These are phyloP conservation scores for Glycine latifolia DNA, from an alignment of 306 rosid species.

Conservation along the genomic window DNA sequence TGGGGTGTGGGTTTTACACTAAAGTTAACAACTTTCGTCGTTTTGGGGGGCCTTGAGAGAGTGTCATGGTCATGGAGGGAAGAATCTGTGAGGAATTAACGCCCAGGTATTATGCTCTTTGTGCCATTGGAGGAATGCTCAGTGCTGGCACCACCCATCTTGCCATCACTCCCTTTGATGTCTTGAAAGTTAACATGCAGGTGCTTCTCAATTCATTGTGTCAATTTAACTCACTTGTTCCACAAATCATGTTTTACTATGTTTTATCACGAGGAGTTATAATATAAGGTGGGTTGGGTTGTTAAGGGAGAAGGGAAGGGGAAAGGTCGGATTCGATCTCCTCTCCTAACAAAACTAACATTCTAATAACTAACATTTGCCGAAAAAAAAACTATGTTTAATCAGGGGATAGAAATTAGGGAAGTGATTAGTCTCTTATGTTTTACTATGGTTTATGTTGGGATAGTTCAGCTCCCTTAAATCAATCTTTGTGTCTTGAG, in stretches of 20 bases:
- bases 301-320: too few relatives aligned
- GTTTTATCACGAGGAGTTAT: too few relatives aligned
- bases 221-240: background rate
- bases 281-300: too few relatives aligned
- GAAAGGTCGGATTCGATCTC: background rate
- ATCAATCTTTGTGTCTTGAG: too few relatives aligned
- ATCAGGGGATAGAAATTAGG: background rate
- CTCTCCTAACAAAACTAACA: background rate
- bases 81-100: constrained; percentile 49
- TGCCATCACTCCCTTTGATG: constrained; percentile 65
- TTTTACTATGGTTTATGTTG: background rate
- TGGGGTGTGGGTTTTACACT: constrained; percentile 15
- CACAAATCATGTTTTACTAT: background rate
- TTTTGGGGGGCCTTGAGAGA: background rate
- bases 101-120: constrained; percentile 61
- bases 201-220: constrained; percentile 18
- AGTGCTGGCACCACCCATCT: constrained; percentile 73
- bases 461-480: background rate
- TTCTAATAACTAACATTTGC: too few relatives aligned
- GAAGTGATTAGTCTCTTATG: background rate
- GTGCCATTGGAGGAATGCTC: constrained; percentile 68
- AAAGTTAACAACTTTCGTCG: constrained; percentile 2
- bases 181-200: constrained; percentile 64
- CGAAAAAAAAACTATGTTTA: background rate
- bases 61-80: constrained; percentile 46